A percentile compares a stretch with the other conserved stretches of the same genome.
Conservation (phyloP, 2,329 filamentous ascomycete genomes). For the Nigrospora oryzae region DNA sequence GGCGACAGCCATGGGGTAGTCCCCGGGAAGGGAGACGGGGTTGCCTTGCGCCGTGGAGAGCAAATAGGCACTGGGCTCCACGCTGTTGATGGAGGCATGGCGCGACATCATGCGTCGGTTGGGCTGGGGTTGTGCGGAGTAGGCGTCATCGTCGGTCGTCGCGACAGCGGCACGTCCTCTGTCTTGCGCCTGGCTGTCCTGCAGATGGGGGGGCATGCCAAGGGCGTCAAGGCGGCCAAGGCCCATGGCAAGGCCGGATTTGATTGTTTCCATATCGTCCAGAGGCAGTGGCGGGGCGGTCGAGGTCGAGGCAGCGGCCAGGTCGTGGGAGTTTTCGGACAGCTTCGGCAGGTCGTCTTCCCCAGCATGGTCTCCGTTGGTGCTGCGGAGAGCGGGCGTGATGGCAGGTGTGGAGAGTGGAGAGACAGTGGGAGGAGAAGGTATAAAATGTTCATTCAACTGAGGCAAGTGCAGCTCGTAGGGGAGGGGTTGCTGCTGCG, state of each 20-base stretch:
- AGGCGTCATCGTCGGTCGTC: constrained; percentile 19
- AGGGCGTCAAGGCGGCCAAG: constrained; percentile 4
- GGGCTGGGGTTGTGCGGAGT: constrained; percentile 12
- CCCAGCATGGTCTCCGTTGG: constrained; percentile 16
- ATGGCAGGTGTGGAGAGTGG: constrained; percentile 24
- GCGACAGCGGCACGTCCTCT: constrained; percentile 17
- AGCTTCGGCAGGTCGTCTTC: constrained; percentile 13
- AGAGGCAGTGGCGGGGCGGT: constrained; percentile 4
- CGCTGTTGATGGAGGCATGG: constrained; percentile 14
- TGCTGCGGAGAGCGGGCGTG: constrained; percentile 13
- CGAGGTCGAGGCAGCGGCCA: neutral
- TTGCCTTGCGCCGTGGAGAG: constrained; percentile 17
- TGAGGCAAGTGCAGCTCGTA: constrained; percentile 2
- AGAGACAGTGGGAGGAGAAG: constrained; percentile 23
- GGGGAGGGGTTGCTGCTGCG: constrained; percentile 1
- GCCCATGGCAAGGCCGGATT: neutral
- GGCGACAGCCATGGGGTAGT: constrained; percentile 18
- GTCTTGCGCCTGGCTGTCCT: neutral
- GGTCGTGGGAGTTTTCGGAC: constrained; percentile 6
- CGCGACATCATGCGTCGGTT: constrained; percentile 5
- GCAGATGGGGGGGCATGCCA: constrained; percentile 3
- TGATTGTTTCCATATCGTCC: neutral
- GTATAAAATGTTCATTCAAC: constrained; percentile 13
- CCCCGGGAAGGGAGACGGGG: constrained; percentile 12
- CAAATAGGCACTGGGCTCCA: constrained; percentile 21